Percentiles rank a stretch among this genome's conserved stretches.
phyloP scores from a whole-genome alignment of 805 yeast genomes.

The Schizosaccharomyces osmophilus region DNA sequence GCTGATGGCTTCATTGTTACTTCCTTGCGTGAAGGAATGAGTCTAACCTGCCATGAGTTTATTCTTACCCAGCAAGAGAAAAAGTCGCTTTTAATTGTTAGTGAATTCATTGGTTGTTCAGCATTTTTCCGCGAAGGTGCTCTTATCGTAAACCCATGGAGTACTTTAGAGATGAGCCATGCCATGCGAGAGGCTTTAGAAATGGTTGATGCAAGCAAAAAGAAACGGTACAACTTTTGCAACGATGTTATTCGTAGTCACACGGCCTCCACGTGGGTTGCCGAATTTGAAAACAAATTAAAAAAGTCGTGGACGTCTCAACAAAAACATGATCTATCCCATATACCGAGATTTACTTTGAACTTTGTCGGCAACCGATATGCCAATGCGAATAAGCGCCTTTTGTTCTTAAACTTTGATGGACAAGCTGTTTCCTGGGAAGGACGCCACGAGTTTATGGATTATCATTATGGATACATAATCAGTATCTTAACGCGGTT shows the following conservation, averaged over 20 bases:
- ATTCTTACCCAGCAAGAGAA: constrained; percentile 34
- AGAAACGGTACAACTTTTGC: constrained; percentile 35
- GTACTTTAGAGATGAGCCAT: constrained; percentile 38
- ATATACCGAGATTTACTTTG: constrained; percentile 14
- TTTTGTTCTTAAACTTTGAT: constrained; percentile 31
- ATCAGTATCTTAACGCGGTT: constrained; percentile 35
- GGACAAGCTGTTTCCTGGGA: constrained; percentile 11
- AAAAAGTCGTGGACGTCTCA: constrained; percentile 27
- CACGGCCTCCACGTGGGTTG: constrained; percentile 59
- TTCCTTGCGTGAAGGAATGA: constrained; percentile 90
- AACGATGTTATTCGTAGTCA: constrained; percentile 33
- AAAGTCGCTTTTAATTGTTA: constrained; percentile 51
- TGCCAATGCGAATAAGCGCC: constrained; percentile 16
- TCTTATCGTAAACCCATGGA: constrained; percentile 82
- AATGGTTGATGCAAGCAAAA: constrained; percentile 36
- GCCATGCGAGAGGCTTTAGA: constrained; percentile 39
- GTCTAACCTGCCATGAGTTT: constrained; percentile 85
- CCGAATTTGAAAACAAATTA: constrained; percentile 28
- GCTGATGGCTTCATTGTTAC: constrained; percentile 76
- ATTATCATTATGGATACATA: constrained; percentile 24
- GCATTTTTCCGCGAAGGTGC: constrained; percentile 40
- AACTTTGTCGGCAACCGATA: constrained; percentile 17
- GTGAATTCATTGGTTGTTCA: constrained; percentile 92
- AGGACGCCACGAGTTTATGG: constrained; percentile 2
- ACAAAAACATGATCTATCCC: constrained; percentile 17